Percentiles rank a stretch among this genome's conserved stretches.
phyloP scores from a whole-genome alignment of 1,139 yeast species.

The Suhomyces taliae region DNA sequence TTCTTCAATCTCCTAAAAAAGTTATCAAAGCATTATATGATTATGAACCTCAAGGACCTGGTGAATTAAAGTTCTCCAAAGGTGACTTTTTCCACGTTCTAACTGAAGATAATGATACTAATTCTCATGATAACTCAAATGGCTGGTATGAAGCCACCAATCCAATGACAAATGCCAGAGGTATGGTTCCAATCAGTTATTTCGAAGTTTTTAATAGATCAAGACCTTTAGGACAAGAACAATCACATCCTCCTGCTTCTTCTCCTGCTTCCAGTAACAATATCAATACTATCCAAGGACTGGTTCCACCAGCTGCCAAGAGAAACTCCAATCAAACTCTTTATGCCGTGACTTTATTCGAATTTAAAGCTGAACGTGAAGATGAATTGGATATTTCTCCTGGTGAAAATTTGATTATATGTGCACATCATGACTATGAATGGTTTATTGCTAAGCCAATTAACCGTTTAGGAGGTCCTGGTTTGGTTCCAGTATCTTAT shows the following conservation, averaged over 20 bases:
- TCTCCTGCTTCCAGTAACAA: slow-evolving; percentile 6
- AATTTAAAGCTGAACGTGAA: slow-evolving; percentile 82
- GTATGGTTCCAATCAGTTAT: slow-evolving; percentile 84
- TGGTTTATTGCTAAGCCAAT: slow-evolving; percentile 98
- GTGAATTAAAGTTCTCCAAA: slow-evolving; percentile 71
- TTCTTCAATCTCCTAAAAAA: slow-evolving; percentile 61
- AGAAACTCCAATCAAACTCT: slow-evolving; percentile 35
- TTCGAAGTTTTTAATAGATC: slow-evolving; percentile 77
- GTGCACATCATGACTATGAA: slow-evolving; percentile 94
- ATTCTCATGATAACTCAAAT: slow-evolving; percentile 32
- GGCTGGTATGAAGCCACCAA: slow-evolving; percentile 91
- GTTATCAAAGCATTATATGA: slow-evolving; percentile 82
- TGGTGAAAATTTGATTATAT: slow-evolving; percentile 87
- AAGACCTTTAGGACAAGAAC: slow-evolving; percentile 26
- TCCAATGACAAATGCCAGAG: slow-evolving; percentile 74
- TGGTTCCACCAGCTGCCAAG: slow-evolving; percentile 1
- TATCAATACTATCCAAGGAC: slow-evolving; percentile 3
- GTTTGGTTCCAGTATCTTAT: slow-evolving; percentile 88
- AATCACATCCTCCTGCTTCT: slow-evolving; percentile 1
- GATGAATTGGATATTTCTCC: slow-evolving; percentile 84
- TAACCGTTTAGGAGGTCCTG: slow-evolving; percentile 94
- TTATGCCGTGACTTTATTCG: slow-evolving; percentile 60
- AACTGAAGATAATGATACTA: slow-evolving; percentile 52
- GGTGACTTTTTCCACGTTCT: slow-evolving; percentile 91
- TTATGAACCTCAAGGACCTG: slow-evolving; percentile 77